Evolutionary conservation across 306 rosid genomes (phyloP).

Genomic region (Sphenostylis stenocarpa): DNA sequence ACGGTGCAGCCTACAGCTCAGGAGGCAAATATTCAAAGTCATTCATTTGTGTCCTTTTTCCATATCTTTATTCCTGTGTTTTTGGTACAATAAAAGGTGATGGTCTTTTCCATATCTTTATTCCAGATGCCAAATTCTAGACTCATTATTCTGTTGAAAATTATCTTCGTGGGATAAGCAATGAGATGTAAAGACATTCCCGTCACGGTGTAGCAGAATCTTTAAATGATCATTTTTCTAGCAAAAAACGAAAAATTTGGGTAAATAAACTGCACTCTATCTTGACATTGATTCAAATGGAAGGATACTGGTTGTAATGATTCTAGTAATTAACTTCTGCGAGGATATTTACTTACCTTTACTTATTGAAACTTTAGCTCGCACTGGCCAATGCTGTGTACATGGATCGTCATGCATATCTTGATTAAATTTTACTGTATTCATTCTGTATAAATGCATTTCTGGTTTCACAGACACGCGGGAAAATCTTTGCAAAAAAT

Average conservation of each 20-base stretch:
- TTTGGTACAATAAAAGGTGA: neutral
- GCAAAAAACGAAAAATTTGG: neutral
- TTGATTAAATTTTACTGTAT: neutral
- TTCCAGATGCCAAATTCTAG: constrained; percentile 11
- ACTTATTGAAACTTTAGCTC: neutral
- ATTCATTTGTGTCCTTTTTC: neutral
- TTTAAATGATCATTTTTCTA: constrained; percentile 7
- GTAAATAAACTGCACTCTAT: constrained; percentile 6
- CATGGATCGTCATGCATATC: neutral
- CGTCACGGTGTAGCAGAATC: neutral
- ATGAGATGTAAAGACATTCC: constrained; percentile 12
- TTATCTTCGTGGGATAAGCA: neutral
- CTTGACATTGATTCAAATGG: constrained; percentile 18
- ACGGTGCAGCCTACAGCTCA: neutral
- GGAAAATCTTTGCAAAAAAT: neutral
- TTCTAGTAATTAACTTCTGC: constrained; percentile 3
- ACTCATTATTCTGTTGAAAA: neutral
- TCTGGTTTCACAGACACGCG: neutral
- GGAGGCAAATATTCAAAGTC: neutral
- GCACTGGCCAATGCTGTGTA: neutral
- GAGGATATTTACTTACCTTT: neutral
- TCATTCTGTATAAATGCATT: neutral
- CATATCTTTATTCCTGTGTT: constrained; percentile 3
- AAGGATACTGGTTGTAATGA: constrained; percentile 19
- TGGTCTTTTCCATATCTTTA: neutral